phyloP scores from a whole-genome alignment of 169 alveolate species.

The Plasmodium gaboni region DNA sequence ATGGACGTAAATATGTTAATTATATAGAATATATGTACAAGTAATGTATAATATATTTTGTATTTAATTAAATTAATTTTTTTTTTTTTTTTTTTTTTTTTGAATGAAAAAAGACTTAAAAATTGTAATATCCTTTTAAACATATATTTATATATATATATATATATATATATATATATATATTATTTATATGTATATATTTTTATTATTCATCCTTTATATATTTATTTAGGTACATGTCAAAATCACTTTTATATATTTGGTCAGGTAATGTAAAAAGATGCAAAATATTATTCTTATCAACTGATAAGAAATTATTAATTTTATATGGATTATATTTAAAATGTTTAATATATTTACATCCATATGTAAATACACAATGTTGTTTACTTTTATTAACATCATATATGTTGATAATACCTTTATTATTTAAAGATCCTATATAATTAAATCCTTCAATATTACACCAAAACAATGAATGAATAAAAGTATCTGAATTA shows the following conservation, averaged over 20 bases:
- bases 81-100: no score
- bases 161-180: neutral
- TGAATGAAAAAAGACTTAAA: no score
- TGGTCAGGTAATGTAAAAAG: conserved; percentile 66
- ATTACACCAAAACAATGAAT: conserved; percentile 63
- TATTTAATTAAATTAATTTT: no score
- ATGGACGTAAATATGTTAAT: no score
- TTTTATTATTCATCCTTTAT: conserved; percentile 16
- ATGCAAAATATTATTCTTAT: conserved; percentile 35
- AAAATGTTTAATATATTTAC: conserved; percentile 38
- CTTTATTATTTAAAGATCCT: conserved; percentile 58
- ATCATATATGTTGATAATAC: conserved; percentile 45
- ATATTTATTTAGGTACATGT: conserved; percentile 33
- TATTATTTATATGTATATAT: neutral
- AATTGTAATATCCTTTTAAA: no score
- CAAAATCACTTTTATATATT: conserved; percentile 51
- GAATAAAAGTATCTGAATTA: conserved; percentile 48
- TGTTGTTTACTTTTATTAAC: conserved; percentile 56
- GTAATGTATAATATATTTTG: no score
- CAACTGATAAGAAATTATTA: conserved; percentile 51
- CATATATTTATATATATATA: neutral
- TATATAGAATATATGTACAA: no score
- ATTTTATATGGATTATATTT: conserved; percentile 51
- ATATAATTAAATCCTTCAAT: conserved; percentile 66
- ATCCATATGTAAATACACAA: conserved; percentile 56